phyloP scores from a whole-genome alignment of 495 filamentous ascomycete species.

The Tuber borchii region DNA sequence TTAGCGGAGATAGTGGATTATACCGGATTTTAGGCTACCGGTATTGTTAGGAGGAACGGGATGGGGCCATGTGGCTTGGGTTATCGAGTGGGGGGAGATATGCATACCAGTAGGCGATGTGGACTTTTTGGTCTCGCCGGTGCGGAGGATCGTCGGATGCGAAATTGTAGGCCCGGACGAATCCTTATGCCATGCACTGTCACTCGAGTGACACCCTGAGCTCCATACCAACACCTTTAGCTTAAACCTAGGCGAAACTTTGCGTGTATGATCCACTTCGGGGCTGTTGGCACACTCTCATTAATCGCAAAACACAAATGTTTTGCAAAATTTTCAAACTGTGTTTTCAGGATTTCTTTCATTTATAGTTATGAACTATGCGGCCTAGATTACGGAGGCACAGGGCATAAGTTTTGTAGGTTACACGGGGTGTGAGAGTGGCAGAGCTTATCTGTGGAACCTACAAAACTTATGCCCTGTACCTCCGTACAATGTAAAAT shows the following conservation, averaged over 20 bases:
- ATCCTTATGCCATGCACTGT: not conserved
- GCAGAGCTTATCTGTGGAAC: no score
- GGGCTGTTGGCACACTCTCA: no score
- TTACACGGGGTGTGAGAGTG: no score
- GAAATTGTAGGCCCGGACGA: not conserved
- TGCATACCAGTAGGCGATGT: not conserved
- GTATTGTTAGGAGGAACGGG: not conserved
- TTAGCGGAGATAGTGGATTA: no score
- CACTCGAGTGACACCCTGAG: not conserved
- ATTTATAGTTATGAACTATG: no score
- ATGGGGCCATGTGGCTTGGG: constrained; percentile 2
- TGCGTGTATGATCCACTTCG: not conserved
- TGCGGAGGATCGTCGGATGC: not conserved
- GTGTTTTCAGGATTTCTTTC: no score
- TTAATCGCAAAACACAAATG: no score
- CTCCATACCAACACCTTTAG: not conserved
- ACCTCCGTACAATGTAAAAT: no score
- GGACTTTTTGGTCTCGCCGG: not conserved
- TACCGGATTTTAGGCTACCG: not conserved
- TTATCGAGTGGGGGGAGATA: not conserved
- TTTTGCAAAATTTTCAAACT: no score
- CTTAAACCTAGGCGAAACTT: not conserved
- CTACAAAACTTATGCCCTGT: no score
- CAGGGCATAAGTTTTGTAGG: no score
- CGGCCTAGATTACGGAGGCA: no score